These are phyloP conservation scores for Trichoderma sp. DNA, from an alignment of 2,329 filamentous ascomycete genomes.

Conservation along the genomic window DNA sequence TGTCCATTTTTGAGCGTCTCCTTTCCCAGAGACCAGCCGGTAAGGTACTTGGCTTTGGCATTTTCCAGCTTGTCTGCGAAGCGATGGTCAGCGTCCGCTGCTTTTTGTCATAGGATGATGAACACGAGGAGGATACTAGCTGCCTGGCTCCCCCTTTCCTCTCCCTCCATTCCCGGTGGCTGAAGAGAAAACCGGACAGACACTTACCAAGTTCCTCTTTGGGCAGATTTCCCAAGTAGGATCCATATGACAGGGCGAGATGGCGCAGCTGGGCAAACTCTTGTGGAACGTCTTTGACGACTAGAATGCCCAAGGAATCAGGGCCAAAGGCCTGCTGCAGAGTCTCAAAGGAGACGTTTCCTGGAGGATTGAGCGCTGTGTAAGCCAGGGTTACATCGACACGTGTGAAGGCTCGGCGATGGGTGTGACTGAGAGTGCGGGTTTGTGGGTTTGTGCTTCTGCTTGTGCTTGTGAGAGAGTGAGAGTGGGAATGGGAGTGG, in stretches of 20 bases:
- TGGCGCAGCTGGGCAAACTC: conserved; percentile 72
- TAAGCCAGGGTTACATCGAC: conserved; percentile 10
- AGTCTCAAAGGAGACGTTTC: conserved; percentile 66
- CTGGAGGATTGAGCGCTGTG: conserved; percentile 44
- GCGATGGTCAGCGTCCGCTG: conserved; percentile 5
- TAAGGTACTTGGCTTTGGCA: conserved; percentile 63
- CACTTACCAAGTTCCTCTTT: conserved; percentile 67
- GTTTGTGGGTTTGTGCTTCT: background rate
- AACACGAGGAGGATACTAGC: background rate
- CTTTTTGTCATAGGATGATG: background rate
- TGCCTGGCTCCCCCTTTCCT: conserved; percentile 1
- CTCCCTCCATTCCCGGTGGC: background rate
- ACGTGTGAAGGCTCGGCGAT: too few species aligned
- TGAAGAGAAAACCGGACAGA: background rate
- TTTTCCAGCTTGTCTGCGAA: conserved; percentile 59
- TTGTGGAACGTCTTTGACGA: conserved; percentile 82
- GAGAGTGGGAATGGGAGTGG: background rate
- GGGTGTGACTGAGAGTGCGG: background rate
- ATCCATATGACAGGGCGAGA: conserved; percentile 79
- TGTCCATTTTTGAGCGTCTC: conserved; percentile 78
- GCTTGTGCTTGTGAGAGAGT: background rate
- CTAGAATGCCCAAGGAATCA: conserved; percentile 84
- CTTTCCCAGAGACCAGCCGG: conserved; percentile 79
- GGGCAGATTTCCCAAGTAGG: conserved; percentile 82
- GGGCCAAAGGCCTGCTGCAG: conserved; percentile 85